Evolutionary conservation across 2,329 filamentous ascomycete species (phyloP), one percentile per base, ranked within the genome.

Genomic region (Grosmannia penicillata): DNA sequence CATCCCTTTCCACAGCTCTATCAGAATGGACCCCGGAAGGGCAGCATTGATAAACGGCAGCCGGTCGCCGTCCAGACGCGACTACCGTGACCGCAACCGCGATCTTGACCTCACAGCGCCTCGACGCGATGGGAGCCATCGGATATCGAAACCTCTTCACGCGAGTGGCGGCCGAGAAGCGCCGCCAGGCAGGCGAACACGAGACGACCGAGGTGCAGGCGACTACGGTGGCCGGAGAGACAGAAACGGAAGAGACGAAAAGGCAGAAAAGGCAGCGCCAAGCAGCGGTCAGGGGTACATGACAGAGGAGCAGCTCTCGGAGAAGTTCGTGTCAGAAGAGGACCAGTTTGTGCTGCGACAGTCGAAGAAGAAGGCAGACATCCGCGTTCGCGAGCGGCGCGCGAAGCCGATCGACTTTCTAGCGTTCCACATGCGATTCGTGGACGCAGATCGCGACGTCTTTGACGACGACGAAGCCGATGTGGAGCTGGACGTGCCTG

Each of bases 351-450:
- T 96, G 40, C 65, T 98, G 52, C 87, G 86, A 59, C 91, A 98
- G 61, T 82, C 89, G 33, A 98, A 96, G 68, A 96, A 93, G 66
- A 96, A 95, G 65, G 89, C 91, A 30, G 83, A 87, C 47, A 93
- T 98, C 49, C 80, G 91, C 29, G 86, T 96, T 33, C 83, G 86
- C 49, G 87, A 93, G 57, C 82, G 82, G 10, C 76, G 93, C 48
- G 87, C 89, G 40, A 87, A 85, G 53, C 82, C 89, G 9, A 89
- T 96, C 51, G 91, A 98, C 61, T 87, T 83, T 68, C 72, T 98
- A 33, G 85, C 87, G 1, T 91, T 96, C 52, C 93, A 83, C 43
- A 63, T 98, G 45, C 78, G 85, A 47, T 83, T 89, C 45, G 78
- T 96, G 47, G 91, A 98, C 55, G 70, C 78, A 23, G 83, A 87